A percentile compares a stretch with the other conserved stretches of the same genome.
Conservation (phyloP, 208 protist species). For the Herpetomonas samuelpessoai region DNA sequence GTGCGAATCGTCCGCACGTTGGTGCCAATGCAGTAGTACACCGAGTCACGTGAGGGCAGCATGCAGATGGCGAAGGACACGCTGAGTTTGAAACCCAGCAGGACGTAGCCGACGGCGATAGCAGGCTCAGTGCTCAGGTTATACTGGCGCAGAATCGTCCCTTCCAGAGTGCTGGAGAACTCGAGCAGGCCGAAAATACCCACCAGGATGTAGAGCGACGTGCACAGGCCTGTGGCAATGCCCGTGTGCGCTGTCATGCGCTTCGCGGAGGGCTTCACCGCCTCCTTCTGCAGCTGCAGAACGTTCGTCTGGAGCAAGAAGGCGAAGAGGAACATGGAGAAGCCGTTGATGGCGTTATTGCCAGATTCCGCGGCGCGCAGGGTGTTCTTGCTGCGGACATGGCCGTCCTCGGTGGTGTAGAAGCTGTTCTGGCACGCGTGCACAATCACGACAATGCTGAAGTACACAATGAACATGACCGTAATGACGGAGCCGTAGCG, state of each 20-base stretch:
- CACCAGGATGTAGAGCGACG: slow-evolving; percentile 45
- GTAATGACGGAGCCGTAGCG: slow-evolving; percentile 60
- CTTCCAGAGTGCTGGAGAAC: slow-evolving; percentile 32
- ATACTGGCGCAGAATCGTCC: slow-evolving; percentile 43
- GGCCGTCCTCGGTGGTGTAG: slow-evolving; percentile 15
- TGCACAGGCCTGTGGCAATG: slow-evolving; percentile 35
- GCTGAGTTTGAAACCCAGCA: slow-evolving; percentile 56
- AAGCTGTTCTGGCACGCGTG: slow-evolving; percentile 40
- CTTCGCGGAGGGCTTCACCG: slow-evolving; percentile 35
- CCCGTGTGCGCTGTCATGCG: slow-evolving; percentile 34
- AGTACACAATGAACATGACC: slow-evolving; percentile 59
- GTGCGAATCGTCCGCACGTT: slow-evolving; percentile 20
- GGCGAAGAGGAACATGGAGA: slow-evolving; percentile 44
- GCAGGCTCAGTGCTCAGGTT: slow-evolving; percentile 42
- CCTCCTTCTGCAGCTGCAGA: slow-evolving; percentile 55
- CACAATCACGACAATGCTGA: slow-evolving; percentile 46
- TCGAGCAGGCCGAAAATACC: slow-evolving; percentile 67
- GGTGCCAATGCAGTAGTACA: slow-evolving; percentile 44
- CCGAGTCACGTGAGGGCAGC: slow-evolving; percentile 44
- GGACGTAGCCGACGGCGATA: slow-evolving; percentile 59
- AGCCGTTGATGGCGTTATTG: slow-evolving; percentile 48
- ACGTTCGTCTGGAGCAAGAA: slow-evolving; percentile 37
- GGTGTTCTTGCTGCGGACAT: slow-evolving; percentile 16
- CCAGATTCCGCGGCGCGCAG: slow-evolving; percentile 15
- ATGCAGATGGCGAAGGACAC: slow-evolving; percentile 51